Base-by-base conservation (phyloP, 805 yeast species). In the Saturnispora gosingensis region DNA sequence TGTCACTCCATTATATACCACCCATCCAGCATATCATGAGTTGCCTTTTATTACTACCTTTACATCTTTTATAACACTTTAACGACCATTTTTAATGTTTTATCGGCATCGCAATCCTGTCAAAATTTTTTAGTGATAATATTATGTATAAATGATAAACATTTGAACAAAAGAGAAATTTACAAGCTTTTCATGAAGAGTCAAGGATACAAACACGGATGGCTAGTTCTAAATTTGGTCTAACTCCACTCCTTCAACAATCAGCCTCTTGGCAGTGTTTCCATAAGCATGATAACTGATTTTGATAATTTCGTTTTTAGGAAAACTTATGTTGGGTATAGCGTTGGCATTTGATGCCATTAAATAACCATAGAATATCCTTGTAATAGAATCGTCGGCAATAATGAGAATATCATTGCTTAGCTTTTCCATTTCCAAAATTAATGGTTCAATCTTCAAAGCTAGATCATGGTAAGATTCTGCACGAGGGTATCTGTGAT, bases 391-490 rank as follows among this genome's bases (percentile, higher is more conserved):
- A 61, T 91, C 97, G 65, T 93, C 97, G 1, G 97, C 97, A 58
- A 93, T 85, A 54, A 93, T 85, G 58, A 93, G 72, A 15, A 93
- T 77, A 64, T 89, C 97, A 20, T 88, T 87, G 49, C 87, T 78
- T 78, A 85, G 83, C 59, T 97, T 78, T 67, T 93, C 99, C 81
- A 93, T 83, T 67, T 93, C 98, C 64, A 93, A 74, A 54, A 93
- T 80, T 51, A 93, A 73, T 0, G 98, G 96, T 68, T 93, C 99
- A 70, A 93, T 78, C 59, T 96, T 81, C 36, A 93, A 84, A 0
- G 99, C 98, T 52, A 93, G 75, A 67, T 93, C 99, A 67, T 93
- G 99, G 64, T 89, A 93, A 48, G 95, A 86, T 69, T 93, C 99
- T 0, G 95, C 88, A 47, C 98, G 75, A 2, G 96, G 87, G 64